Evolutionary conservation across 2,329 filamentous ascomycete species (phyloP).

Genomic region (Nemania sp.): DNA sequence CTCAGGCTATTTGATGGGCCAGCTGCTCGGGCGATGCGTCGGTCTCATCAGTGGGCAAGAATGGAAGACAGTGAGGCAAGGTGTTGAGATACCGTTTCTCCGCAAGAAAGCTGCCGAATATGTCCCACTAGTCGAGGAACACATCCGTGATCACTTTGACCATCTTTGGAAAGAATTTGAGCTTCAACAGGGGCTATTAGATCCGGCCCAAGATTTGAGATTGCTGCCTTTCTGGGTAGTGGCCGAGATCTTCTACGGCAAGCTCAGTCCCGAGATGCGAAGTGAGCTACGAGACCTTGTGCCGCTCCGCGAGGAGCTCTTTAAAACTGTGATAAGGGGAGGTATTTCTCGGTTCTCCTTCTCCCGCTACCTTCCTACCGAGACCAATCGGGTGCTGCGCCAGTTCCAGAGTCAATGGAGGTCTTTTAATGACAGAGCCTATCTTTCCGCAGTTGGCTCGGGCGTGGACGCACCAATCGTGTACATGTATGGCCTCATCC

Average conservation of each 20-base stretch:
- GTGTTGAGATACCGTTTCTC: background rate
- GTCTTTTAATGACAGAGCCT: conserved; percentile 40
- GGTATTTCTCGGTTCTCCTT: conserved; percentile 38
- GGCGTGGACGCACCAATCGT: background rate
- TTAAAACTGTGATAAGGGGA: conserved; percentile 40
- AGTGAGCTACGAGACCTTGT: conserved; percentile 31
- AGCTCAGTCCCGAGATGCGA: conserved; percentile 31
- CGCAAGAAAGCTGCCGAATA: background rate
- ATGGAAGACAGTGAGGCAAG: conserved; percentile 32
- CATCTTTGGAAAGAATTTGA: background rate
- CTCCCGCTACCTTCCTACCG: conserved; percentile 35
- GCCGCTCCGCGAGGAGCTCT: conserved; percentile 39
- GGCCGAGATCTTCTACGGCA: conserved; percentile 45
- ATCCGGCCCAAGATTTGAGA: conserved; percentile 27
- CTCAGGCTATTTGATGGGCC: conserved; percentile 43
- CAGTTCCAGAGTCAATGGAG: conserved; percentile 39
- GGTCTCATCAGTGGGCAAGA: conserved; percentile 43
- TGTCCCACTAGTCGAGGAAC: background rate
- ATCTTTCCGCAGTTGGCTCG: background rate
- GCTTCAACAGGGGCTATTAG: background rate
- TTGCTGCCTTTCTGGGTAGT: conserved; percentile 44
- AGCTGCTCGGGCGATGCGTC: conserved; percentile 48
- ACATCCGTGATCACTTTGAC: background rate
- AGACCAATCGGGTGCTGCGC: conserved; percentile 33
- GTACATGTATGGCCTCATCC: conserved; percentile 26